These are phyloP conservation scores for Zygotorulaspora sp. DNA, from an alignment of 805 yeast species.

Conservation along the genomic window DNA sequence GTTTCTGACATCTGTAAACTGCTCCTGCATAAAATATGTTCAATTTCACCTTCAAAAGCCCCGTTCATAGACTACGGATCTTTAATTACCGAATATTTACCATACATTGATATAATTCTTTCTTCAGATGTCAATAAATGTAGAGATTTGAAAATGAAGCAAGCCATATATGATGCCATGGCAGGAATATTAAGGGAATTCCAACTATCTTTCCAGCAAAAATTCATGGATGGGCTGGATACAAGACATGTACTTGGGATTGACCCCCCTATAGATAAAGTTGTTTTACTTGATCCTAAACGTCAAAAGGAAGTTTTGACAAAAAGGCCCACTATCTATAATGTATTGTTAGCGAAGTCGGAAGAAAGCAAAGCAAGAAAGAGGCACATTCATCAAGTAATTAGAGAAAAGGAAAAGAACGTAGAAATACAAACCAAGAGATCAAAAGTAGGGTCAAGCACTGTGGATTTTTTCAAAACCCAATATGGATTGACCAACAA, in stretches of 20 bases:
- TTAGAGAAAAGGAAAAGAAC: constrained; percentile 15
- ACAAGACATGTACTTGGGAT: constrained; percentile 19
- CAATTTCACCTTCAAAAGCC: constrained; percentile 12
- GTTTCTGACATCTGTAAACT: constrained; percentile 32
- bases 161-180: constrained; percentile 35
- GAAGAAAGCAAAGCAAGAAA: constrained; percentile 33
- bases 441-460: constrained; percentile 21
- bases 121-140: constrained; percentile 25
- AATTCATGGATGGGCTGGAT: constrained; percentile 29
- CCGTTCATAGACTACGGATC: constrained; percentile 20
- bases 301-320: constrained; percentile 22
- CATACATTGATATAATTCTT: constrained; percentile 34
- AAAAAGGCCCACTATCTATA: constrained; percentile 25
- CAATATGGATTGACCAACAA: constrained; percentile 37
- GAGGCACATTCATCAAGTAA: constrained; percentile 29
- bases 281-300: constrained; percentile 26
- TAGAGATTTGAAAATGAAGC: constrained; percentile 26
- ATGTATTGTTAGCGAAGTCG: constrained; percentile 27
- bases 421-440: constrained; percentile 22
- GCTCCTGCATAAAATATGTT: constrained; percentile 18
- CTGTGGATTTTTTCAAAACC: constrained; percentile 41
- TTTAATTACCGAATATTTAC: constrained; percentile 34
- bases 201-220: constrained; percentile 39
- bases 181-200: constrained; percentile 39
- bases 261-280: constrained; percentile 30